Evolutionary conservation across 768 basidiomycete species (phyloP).

Genomic region (Rhodotorula taiwanensis): DNA sequence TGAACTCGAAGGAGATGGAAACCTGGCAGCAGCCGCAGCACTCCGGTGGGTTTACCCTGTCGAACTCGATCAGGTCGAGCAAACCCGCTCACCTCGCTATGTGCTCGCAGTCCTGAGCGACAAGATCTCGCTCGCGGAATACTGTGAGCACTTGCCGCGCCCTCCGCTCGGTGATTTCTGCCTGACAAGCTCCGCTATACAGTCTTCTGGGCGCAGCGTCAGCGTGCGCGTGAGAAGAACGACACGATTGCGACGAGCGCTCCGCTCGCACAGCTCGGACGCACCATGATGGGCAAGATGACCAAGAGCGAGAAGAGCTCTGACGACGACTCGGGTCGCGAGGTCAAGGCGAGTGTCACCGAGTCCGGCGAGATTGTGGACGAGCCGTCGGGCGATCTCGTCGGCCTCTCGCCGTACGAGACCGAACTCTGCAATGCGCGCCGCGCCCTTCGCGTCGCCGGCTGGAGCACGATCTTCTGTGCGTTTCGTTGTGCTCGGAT

Average conservation of each 20-base stretch:
- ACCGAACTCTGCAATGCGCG: constrained; percentile 21
- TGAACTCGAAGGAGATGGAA: no score
- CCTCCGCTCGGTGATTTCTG: no score
- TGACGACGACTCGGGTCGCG: constrained; percentile 3
- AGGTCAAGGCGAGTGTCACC: not conserved
- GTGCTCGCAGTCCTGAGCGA: not conserved
- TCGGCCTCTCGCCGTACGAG: constrained; percentile 16
- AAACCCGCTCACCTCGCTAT: no score
- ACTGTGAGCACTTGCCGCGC: no score
- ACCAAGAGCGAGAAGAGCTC: not conserved
- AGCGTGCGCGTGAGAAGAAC: constrained; percentile 16
- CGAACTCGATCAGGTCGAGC: no score
- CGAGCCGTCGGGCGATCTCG: constrained; percentile 7
- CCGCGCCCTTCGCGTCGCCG: constrained; percentile 20
- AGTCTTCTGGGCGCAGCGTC: constrained; percentile 13
- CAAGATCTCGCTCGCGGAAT: constrained; percentile 21
- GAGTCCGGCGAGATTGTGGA: not conserved
- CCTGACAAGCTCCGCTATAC: no score
- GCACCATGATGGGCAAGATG: constrained; percentile 10
- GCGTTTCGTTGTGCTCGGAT: no score
- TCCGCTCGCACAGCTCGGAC: not conserved
- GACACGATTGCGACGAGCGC: constrained; percentile 9
- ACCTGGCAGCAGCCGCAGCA: not conserved
- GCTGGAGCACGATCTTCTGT: constrained; percentile 22
- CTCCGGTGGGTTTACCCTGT: no score